Conservation (phyloP, 345 rosid genomes). For the Melastoma malabathricum region DNA sequence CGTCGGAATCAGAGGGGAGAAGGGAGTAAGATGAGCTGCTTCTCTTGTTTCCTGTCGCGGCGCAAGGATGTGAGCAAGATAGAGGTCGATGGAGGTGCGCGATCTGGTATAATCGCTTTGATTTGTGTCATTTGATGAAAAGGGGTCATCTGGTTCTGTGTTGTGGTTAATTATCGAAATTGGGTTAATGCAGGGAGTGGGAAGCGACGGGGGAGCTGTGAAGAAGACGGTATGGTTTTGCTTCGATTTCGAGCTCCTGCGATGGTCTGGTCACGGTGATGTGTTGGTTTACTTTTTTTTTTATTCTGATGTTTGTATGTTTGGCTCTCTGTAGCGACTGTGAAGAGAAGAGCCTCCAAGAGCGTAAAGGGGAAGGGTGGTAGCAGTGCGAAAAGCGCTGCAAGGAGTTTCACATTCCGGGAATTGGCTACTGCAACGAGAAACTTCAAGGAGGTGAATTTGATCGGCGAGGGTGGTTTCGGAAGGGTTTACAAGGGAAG, state of each 20-base stretch:
- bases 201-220: constrained; percentile 14
- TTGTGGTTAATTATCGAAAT: not conserved
- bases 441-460: constrained; percentile 62
- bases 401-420: constrained; percentile 69
- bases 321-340: constrained; percentile 4
- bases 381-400: constrained; percentile 25
- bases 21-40: constrained; percentile 53
- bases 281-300: not conserved
- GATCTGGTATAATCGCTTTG: constrained; percentile 22
- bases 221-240: constrained; percentile 15
- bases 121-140: not conserved
- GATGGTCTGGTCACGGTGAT: no score
- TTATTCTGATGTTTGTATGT: not conserved
- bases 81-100: constrained; percentile 45
- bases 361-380: constrained; percentile 16
- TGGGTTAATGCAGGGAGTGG: constrained; percentile 15
- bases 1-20: no score
- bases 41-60: constrained; percentile 53
- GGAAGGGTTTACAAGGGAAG: constrained; percentile 90
- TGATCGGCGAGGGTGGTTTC: constrained; percentile 94
- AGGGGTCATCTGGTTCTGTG: not conserved
- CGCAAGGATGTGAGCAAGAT: constrained; percentile 41
- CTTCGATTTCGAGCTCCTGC: not conserved
- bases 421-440: constrained; percentile 65
- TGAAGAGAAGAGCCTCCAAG: constrained; percentile 7